phyloP scores from a whole-genome alignment of 257 asterid species.

The Fraxinus pennsylvanica region DNA sequence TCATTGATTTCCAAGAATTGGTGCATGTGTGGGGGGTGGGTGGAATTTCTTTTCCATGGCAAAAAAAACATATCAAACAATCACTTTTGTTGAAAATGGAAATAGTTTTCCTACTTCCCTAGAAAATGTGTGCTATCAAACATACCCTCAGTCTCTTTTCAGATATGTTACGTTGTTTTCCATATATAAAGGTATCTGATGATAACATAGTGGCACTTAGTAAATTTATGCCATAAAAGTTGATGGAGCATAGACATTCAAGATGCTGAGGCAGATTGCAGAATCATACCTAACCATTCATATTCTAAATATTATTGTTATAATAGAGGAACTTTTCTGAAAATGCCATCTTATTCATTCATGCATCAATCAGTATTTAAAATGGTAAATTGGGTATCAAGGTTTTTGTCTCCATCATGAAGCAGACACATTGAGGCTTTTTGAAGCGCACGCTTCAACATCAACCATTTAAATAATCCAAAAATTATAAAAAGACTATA shows the following conservation, averaged over 20 bases:
- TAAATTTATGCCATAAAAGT: not conserved
- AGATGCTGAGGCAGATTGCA: constrained; percentile 20
- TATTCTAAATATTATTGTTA: constrained; percentile 1
- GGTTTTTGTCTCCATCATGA: not conserved
- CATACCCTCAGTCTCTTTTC: not conserved
- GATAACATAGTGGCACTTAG: not conserved
- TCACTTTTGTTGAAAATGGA: too few species aligned
- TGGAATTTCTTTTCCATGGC: too few species aligned
- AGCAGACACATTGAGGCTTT: not conserved
- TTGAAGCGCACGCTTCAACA: not conserved
- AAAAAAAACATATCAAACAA: too few species aligned
- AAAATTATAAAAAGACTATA: not conserved
- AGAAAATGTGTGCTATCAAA: too few species aligned
- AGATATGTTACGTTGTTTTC: constrained; percentile 5
- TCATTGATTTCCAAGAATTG: too few species aligned
- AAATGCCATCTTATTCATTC: not conserved
- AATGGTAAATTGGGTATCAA: not conserved
- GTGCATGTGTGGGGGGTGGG: too few species aligned
- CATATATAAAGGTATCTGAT: not conserved
- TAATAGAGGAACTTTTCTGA: constrained; percentile 8
- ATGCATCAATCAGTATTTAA: not conserved
- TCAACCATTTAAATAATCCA: not conserved
- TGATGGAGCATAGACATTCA: constrained; percentile 4
- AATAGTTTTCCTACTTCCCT: too few species aligned
- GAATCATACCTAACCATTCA: not conserved